Evolutionary conservation across 495 filamentous ascomycete species (phyloP).

Genomic region (Cladorrhinum samala): DNA sequence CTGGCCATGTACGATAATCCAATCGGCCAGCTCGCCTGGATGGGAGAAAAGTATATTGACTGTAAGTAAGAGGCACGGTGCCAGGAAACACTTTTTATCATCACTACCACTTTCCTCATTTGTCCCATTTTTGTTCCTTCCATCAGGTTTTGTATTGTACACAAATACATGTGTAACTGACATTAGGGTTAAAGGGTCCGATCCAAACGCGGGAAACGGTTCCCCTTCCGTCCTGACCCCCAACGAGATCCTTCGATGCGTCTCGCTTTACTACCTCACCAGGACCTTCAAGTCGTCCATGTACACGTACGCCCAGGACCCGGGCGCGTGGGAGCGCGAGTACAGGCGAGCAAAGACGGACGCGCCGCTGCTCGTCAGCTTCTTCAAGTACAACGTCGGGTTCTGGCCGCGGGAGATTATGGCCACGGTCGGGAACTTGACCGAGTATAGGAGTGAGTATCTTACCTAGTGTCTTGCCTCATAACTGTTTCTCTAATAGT

Average conservation of each 20-base stretch:
- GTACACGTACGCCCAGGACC: slow-evolving; percentile 18
- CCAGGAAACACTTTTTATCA: too few species aligned
- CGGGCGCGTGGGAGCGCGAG: slow-evolving; percentile 1
- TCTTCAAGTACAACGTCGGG: slow-evolving; percentile 18
- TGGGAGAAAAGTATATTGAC: slow-evolving; percentile 31
- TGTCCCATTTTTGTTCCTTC: too few species aligned
- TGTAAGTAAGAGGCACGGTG: too few species aligned
- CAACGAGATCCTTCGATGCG: slow-evolving; percentile 22
- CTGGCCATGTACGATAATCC: slow-evolving; percentile 35
- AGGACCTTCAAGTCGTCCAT: slow-evolving; percentile 14
- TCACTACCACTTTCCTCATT: too few species aligned
- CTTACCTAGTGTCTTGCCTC: not conserved
- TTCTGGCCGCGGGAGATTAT: slow-evolving; percentile 18
- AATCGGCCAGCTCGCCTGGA: slow-evolving; percentile 32
- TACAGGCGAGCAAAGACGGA: slow-evolving; percentile 11
- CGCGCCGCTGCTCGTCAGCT: slow-evolving; percentile 15
- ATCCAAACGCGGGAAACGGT: slow-evolving; percentile 12
- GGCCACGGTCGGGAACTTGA: slow-evolving; percentile 20
- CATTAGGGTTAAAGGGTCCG: slow-evolving; percentile 7
- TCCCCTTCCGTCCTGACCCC: slow-evolving; percentile 11
- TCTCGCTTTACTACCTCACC: slow-evolving; percentile 32
- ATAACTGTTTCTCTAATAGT: not conserved
- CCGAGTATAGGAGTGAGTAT: slow-evolving; percentile 20
- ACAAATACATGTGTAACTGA: not conserved
- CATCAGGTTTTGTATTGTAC: not conserved